Percentiles rank a stretch among this genome's conserved stretches.
Conservation (phyloP, 495 filamentous ascomycete species). For the Hypoxylon crocopeplum region DNA sequence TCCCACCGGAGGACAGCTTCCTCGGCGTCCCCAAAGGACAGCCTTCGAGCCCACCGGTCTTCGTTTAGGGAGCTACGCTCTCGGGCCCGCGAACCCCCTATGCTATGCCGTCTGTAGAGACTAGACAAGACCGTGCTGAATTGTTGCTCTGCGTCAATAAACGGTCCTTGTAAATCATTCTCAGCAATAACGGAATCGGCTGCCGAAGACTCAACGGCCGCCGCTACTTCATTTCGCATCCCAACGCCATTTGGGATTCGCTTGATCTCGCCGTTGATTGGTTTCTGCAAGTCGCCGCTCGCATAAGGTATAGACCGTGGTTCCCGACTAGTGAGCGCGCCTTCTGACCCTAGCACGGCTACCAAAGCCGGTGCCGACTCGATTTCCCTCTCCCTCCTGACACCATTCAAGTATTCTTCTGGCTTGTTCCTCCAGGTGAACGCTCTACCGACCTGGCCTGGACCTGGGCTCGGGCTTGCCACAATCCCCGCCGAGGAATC, state of each 20-base stretch:
- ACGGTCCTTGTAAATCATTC: conserved; percentile 48
- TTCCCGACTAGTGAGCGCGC: conserved; percentile 19
- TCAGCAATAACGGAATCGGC: conserved; percentile 55
- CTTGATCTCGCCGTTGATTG: conserved; percentile 28
- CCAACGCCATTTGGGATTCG: conserved; percentile 21
- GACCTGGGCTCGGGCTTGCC: conserved; percentile 22
- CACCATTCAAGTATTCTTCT: conserved; percentile 56
- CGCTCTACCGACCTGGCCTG: conserved; percentile 46
- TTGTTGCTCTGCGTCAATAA: conserved; percentile 46
- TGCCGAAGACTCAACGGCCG: conserved; percentile 42
- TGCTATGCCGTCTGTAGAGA: conserved; percentile 58
- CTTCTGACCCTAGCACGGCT: conserved; percentile 12
- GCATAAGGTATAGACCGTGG: conserved; percentile 3
- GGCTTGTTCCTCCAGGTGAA: conserved; percentile 65
- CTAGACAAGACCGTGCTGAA: conserved; percentile 25
- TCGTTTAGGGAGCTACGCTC: conserved; percentile 54
- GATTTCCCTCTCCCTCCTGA: conserved; percentile 42
- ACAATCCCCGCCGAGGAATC: conserved; percentile 40
- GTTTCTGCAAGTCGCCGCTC: conserved; percentile 24
- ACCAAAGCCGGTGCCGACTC: conserved; percentile 33
- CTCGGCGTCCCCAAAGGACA: conserved; percentile 90
- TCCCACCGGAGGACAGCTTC: conserved; percentile 81
- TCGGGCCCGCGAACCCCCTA: conserved; percentile 45
- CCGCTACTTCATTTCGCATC: conserved; percentile 27
- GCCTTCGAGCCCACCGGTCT: conserved; percentile 74